Evolutionary conservation across 305 asterid genomes (phyloP), one percentile per base, ranked within the genome.

Genomic region (Withania somnifera): DNA sequence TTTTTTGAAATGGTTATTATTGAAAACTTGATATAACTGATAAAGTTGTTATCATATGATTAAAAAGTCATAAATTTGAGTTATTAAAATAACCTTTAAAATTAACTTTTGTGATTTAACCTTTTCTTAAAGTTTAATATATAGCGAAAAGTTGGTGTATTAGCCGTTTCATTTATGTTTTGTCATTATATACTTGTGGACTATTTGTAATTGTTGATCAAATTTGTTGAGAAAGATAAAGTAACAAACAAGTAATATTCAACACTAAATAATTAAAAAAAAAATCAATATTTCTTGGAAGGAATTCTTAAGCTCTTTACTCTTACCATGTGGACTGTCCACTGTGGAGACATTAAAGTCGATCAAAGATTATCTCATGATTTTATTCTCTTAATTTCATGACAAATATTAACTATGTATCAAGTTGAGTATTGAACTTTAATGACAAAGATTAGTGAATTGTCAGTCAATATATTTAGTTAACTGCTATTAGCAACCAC

Each of bases 401-500:
- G 42, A 38, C 9, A 38, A 38, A 5, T n/a, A 45, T 47, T 75
- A 75, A 73, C 45, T 75, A 14, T 26, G 24, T 14, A 73, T 24
- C 60, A 73, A 73, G 36, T 73, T 73, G 9, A 11, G 19, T 10
- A 47, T 26, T 73, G 1, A 1, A 4, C 19, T 42, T 26, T 73
- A 75, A 47, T 50, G 79, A 75, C 3, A 75, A 10, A 26, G 53
- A 42, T 10, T 50, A n/a, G 28, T 20, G 78, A 82, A 80, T 84
- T 32, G 82, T 80, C 66, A 50, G 17, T 80, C 53, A 84, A 84
- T 26, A 53, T 26, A 34, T 26, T 60, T 75, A 26, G 57, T 34
- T 68, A 83, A 84, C 78, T 83, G 80, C 84, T 63, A 51, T 38
- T 40, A 32, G 64, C 88, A 85, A 84, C 88, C 81, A 85, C 88